Evolutionary conservation across 1,284 basidiomycete genomes (phyloP), one percentile per base, ranked within the genome.

Genomic region (Naganishia sp.): DNA sequence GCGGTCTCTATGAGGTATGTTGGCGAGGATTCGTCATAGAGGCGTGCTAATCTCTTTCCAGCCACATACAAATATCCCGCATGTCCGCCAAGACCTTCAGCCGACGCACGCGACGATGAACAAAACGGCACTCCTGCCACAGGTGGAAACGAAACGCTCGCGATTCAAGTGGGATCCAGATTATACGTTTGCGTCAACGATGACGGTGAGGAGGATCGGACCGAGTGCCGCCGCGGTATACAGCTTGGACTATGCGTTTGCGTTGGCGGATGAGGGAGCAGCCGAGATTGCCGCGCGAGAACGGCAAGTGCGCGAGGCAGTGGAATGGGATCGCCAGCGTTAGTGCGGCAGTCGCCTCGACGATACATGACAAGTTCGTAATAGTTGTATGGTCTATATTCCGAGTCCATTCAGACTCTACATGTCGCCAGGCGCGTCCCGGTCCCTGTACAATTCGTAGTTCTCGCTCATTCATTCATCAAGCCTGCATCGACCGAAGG

Each of bases 31-130:
- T 63, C 60, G 3, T 1, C 39, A 9, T 49, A 49, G 32, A 3
- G 25, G 23, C 50, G 42, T 51, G 13, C 39, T 15, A 2, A 45
- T 39, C 13, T 6, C 18, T 53, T 13, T 31, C n/a, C 62, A 77
- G 76, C 76, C 76, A n/a, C 76, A 78, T 56, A 78, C 78, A 7
- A 76, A 78, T 28, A 73, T 74, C 65, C 76, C 76, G 9, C 75
- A 78, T 69, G 72, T 81, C 1, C 78, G 77, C 3, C 67, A 69
- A 23, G 62, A 64, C 43, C 79, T 77, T 2, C 80, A 81, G 66
- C 76, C 79, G 0, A 70, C 71, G 0, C 18, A 41, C 0, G 69
- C 75, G 0, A 52, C 54, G 15, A 21, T 70, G 25, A 54, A 67
- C 18, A 72, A 74, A 21, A n/a, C 75, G n/a, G 70, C 74, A 0